phyloP scores from a whole-genome alignment of 805 yeast genomes.

The Lipomyces yamadae region DNA sequence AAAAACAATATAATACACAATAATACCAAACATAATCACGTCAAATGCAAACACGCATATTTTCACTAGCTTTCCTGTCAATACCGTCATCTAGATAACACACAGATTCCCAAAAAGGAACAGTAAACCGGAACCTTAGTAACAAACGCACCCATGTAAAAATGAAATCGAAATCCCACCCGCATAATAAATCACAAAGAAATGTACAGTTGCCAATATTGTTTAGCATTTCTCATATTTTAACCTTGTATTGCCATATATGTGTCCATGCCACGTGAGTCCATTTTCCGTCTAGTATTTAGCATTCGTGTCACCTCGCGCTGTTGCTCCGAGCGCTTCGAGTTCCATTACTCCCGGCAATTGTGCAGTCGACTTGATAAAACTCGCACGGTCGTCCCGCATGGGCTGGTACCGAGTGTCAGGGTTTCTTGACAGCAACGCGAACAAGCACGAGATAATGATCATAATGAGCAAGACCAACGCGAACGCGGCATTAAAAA shows the following conservation, averaged over 20 bases:
- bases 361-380: slow-evolving; percentile 53
- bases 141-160: not conserved
- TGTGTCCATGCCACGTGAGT: not conserved
- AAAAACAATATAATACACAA: not conserved
- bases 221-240: not conserved
- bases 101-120: not conserved
- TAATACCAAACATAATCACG: not conserved
- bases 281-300: not conserved
- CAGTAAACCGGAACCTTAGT: not conserved
- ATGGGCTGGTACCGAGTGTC: slow-evolving; percentile 95
- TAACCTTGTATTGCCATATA: not conserved
- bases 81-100: not conserved
- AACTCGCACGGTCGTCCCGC: slow-evolving; percentile 96
- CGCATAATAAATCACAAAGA: not conserved
- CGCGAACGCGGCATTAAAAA: slow-evolving; percentile 88
- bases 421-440: slow-evolving; percentile 86
- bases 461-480: slow-evolving; percentile 81
- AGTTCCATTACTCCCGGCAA: slow-evolving; percentile 60
- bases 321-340: slow-evolving; percentile 69
- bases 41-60: not conserved
- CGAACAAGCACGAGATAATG: slow-evolving; percentile 82
- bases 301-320: slow-evolving; percentile 28
- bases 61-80: not conserved
- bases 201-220: not conserved
- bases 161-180: not conserved